Percentiles rank a stretch among this genome's conserved stretches.
Evolutionary conservation across 306 rosid genomes (phyloP).

Genomic region (Quillaja saponaria): DNA sequence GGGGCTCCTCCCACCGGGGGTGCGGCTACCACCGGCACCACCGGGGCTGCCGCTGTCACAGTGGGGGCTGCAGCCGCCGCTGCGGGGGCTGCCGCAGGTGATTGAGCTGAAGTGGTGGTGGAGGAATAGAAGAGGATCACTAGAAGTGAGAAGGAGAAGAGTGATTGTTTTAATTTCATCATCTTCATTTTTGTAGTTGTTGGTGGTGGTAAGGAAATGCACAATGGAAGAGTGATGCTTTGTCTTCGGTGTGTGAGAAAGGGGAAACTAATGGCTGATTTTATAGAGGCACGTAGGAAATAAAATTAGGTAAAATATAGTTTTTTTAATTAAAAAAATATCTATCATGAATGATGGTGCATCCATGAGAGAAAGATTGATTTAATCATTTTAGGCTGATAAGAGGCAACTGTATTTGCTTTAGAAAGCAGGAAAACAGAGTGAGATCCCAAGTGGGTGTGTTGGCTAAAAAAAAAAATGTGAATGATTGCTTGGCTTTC

Average conservation of each 20-base stretch:
- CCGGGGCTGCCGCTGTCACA: no score
- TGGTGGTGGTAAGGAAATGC: not conserved
- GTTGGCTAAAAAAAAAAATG: not conserved
- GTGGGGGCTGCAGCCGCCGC: no score
- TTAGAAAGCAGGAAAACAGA: constrained; percentile 40
- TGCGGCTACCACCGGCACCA: no score
- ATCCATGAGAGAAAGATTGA: not conserved
- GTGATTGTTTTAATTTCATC: not conserved
- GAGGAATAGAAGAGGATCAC: not conserved
- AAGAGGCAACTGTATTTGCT: constrained; percentile 34
- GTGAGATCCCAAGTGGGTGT: constrained; percentile 3
- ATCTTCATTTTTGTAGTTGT: not conserved
- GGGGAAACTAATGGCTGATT: constrained; percentile 20
- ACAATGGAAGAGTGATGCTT: not conserved
- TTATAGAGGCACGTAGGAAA: constrained; percentile 3
- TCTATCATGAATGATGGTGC: constrained; percentile 4
- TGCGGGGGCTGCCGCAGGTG: constrained; percentile 27
- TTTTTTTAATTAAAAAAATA: not conserved
- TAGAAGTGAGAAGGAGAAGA: constrained; percentile 4
- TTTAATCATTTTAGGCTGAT: not conserved
- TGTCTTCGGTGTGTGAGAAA: not conserved
- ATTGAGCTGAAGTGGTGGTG: constrained; percentile 10
- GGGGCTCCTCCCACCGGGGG: no score
- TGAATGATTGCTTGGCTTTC: constrained; percentile 23
- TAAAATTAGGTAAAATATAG: not conserved